A percentile compares a stretch with the other conserved stretches of the same genome.
These are phyloP conservation scores for Cytospora paraplurivora DNA, from an alignment of 2,329 filamentous ascomycete species.

Conservation along the genomic window DNA sequence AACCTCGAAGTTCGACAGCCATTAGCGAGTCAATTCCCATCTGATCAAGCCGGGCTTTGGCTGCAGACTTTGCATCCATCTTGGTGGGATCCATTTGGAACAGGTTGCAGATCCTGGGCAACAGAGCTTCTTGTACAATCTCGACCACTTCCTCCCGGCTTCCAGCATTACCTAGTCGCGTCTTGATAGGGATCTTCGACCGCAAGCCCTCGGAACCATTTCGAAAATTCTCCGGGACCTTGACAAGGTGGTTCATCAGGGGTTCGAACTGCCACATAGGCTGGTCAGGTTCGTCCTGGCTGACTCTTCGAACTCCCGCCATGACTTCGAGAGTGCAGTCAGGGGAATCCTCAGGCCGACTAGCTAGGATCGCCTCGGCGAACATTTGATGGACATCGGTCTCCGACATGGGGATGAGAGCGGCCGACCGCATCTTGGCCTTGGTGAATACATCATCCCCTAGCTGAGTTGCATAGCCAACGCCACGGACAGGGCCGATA, in stretches of 20 bases:
- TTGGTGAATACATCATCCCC: constrained; percentile 12
- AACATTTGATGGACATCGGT: constrained; percentile 45
- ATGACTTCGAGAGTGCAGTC: too few species aligned
- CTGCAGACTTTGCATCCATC: background rate
- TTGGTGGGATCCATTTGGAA: background rate
- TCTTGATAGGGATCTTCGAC: too few species aligned
- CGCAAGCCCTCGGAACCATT: too few species aligned
- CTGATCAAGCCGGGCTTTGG: constrained; percentile 12
- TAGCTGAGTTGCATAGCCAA: constrained; percentile 37
- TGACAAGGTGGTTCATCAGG: too few species aligned
- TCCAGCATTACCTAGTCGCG: too few species aligned
- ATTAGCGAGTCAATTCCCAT: constrained; percentile 32
- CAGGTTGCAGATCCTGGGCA: background rate
- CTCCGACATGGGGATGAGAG: constrained; percentile 33
- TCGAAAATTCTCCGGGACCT: too few species aligned
- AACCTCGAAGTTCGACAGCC: constrained; percentile 42
- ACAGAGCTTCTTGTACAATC: too few species aligned
- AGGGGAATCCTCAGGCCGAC: background rate
- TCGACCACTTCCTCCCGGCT: too few species aligned
- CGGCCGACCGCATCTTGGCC: constrained; percentile 14
- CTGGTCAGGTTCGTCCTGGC: too few species aligned
- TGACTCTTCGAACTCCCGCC: too few species aligned
- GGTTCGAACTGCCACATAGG: too few species aligned
- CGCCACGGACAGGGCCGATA: constrained; percentile 38
- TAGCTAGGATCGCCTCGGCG: constrained; percentile 42